These are phyloP conservation scores for Ophiostoma sp. DNA, from an alignment of 2,329 filamentous ascomycete species.

Conservation along the genomic window DNA sequence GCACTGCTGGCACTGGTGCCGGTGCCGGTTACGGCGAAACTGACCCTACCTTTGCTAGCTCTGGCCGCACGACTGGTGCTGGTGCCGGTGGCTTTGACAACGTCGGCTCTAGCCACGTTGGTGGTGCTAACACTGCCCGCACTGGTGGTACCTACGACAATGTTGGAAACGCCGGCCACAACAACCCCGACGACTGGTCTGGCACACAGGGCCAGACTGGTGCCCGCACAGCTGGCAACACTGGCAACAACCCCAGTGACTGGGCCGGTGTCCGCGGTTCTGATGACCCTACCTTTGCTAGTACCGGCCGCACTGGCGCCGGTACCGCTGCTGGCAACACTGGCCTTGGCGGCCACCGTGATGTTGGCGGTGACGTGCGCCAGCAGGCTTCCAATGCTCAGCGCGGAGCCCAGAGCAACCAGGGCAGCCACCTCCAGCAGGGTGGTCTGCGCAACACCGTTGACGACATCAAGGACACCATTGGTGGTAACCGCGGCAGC, in stretches of 20 bases:
- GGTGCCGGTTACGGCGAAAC: slow-evolving; percentile 20
- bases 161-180: slow-evolving; percentile 2
- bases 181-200: slow-evolving; percentile 7
- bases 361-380: neutral
- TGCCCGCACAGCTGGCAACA: neutral
- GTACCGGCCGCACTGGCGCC: slow-evolving; percentile 1
- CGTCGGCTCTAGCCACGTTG: neutral
- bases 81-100: neutral
- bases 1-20: slow-evolving; percentile 28
- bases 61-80: neutral
- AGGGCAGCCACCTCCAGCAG: neutral
- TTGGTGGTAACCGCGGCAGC: slow-evolving; percentile 37
- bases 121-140: neutral
- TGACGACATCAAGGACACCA: slow-evolving; percentile 31
- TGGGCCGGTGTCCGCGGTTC: neutral
- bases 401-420: neutral
- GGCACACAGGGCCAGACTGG: slow-evolving; percentile 2
- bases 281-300: slow-evolving; percentile 11
- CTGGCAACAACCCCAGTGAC: neutral
- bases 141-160: neutral
- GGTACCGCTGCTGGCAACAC: slow-evolving; percentile 26
- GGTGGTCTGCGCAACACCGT: slow-evolving; percentile 36
- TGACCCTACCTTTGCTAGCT: slow-evolving; percentile 12
- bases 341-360: slow-evolving; percentile 4
- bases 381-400: neutral